phyloP scores from a whole-genome alignment of 2,329 filamentous ascomycete species.

The Fulvia fulva region DNA sequence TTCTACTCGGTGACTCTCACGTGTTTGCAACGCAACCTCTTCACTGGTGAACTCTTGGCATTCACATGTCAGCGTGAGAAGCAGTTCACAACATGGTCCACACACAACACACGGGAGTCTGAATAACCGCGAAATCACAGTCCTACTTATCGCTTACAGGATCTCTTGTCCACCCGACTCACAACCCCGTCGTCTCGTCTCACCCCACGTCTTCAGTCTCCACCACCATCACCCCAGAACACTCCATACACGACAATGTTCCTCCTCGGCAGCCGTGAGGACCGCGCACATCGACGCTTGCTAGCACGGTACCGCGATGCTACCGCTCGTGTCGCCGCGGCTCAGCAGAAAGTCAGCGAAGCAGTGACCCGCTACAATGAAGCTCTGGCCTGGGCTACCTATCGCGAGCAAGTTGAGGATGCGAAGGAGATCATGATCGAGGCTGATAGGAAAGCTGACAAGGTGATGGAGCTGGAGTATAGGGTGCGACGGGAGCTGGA shows the following conservation, averaged over 20 bases:
- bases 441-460: background rate
- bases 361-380: background rate
- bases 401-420: background rate
- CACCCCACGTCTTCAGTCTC: too few species aligned
- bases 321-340: background rate
- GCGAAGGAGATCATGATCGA: background rate
- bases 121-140: too few species aligned
- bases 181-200: too few species aligned
- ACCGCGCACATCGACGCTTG: background rate
- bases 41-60: background rate
- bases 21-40: too few species aligned
- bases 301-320: background rate
- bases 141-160: too few species aligned
- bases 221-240: background rate
- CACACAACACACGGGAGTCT: background rate
- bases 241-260: background rate
- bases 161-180: too few species aligned
- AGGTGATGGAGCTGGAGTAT: background rate
- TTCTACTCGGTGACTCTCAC: too few species aligned
- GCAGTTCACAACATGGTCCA: background rate
- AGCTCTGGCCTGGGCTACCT: background rate
- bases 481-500: background rate
- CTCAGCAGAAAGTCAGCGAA: background rate
- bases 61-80: background rate
- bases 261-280: background rate